These are phyloP conservation scores for thale cress (Arabidopsis thaliana) DNA, from an alignment of 345 rosid genomes.

Conservation along the genomic window TAIR10.1 NC_003076.8:10542501-10543000, in stretches of 20 bases:
- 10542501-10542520: slow-evolving; percentile 85
- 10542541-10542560: slow-evolving; percentile 92
- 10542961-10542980: slow-evolving; percentile 47
- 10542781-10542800: slow-evolving; percentile 64
- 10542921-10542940: slow-evolving; percentile 63
- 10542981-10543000: slow-evolving; percentile 66
- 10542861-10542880: slow-evolving; percentile 60
- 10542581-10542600: slow-evolving; percentile 64
- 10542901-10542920: slow-evolving; percentile 69
- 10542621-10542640: slow-evolving; percentile 70
- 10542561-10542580: slow-evolving; percentile 64
- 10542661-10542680: slow-evolving; percentile 61
- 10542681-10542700: slow-evolving; percentile 63
- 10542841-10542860: slow-evolving; percentile 95
- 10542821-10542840: slow-evolving; percentile 64
- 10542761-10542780: slow-evolving; percentile 5
- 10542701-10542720: slow-evolving; percentile 39
- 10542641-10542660: slow-evolving; percentile 81
- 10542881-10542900: slow-evolving; percentile 69
- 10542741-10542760: too few relatives aligned
- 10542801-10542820: slow-evolving; percentile 61
- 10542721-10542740: neutral
- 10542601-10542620: slow-evolving; percentile 61
- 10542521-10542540: slow-evolving; percentile 97
- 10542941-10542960: slow-evolving; percentile 67